Base-by-base conservation (phyloP, 176 grass and related monocot species). In the Triticum monococcum region DNA sequence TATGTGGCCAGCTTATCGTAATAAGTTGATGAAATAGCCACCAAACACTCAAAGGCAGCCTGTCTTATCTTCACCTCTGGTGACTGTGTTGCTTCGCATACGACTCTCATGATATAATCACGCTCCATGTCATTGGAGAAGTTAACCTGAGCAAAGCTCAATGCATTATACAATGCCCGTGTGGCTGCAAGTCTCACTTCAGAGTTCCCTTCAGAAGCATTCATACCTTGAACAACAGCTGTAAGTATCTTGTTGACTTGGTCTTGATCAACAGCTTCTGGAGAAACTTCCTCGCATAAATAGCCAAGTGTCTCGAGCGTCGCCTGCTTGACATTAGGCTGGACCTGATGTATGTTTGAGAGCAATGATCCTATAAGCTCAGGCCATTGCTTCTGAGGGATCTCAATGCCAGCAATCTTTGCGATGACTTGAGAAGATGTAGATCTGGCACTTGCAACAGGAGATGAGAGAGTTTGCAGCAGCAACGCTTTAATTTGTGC, bases 61-160 rank as follows among this genome's bases (percentile, higher is more conserved):
- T 92, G 92, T 80, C 94, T 91, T 78, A 97, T 97, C 85, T 94
- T 94, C 50, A 89, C 89, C 14, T 94, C 88, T 3, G 54, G 59
- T 5, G 85, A 94, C 13, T 89, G 89, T 35, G 94, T 94, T 59
- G 89, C 92, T 88, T 97, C 92, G 30, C 91, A 93, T 38, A 97
- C 89, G 71, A 97, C 92, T 69, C 92, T 87, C 94, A 97, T 97
- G 78, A 97, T 97, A 78, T 90, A 97, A 63, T 90, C 92, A 78
- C 94, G 92, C 80, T 97, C 94, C 94, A 97, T 97, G 75, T 97
- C 94, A 84, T 94, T 97, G 12, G 89, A 89, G 78, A 97, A 97
- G 80, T 97, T 97, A 68, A 91, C 81, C 82, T 92, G 91, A 25
- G 94, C 94, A 81, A 97, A 97, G 26, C 89, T 85, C 77, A 97